These are phyloP conservation scores for Helotiales sp. DNA, from an alignment of 2,329 filamentous ascomycete genomes.

Conservation along the genomic window DNA sequence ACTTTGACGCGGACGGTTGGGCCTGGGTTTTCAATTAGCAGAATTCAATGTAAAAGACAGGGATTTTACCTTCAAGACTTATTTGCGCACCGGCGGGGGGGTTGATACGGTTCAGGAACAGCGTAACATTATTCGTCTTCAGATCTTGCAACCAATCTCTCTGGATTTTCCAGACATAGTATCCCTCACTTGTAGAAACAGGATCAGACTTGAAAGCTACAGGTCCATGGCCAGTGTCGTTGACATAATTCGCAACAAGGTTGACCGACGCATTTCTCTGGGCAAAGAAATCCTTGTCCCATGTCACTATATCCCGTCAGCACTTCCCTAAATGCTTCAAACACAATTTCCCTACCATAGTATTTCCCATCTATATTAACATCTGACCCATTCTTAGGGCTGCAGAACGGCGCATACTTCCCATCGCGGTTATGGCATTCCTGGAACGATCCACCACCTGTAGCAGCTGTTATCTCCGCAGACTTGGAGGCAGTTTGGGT, in stretches of 20 bases:
- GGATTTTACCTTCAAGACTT: conserved; percentile 19
- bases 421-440: conserved; percentile 39
- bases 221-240: conserved; percentile 34
- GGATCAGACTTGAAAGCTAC: conserved; percentile 38
- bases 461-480: conserved; percentile 29
- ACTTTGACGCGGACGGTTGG: conserved; percentile 36
- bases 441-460: conserved; percentile 37
- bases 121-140: conserved; percentile 38
- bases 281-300: conserved; percentile 38
- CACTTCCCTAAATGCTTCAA: background rate
- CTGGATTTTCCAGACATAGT: conserved; percentile 37
- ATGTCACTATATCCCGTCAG: conserved; percentile 36
- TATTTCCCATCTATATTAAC: conserved; percentile 40
- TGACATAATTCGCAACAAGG: conserved; percentile 40
- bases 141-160: conserved; percentile 34
- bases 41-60: too few species aligned
- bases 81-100: conserved; percentile 22
- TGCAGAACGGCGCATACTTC: conserved; percentile 40
- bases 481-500: conserved; percentile 23
- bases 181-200: conserved; percentile 32
- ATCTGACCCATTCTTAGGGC: conserved; percentile 39
- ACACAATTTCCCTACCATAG: conserved; percentile 32
- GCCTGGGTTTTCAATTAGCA: conserved; percentile 21
- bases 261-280: conserved; percentile 36
- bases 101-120: conserved; percentile 35